Conservation (phyloP, 73 alveolate species). For the Blepharisma stoltei region DNA sequence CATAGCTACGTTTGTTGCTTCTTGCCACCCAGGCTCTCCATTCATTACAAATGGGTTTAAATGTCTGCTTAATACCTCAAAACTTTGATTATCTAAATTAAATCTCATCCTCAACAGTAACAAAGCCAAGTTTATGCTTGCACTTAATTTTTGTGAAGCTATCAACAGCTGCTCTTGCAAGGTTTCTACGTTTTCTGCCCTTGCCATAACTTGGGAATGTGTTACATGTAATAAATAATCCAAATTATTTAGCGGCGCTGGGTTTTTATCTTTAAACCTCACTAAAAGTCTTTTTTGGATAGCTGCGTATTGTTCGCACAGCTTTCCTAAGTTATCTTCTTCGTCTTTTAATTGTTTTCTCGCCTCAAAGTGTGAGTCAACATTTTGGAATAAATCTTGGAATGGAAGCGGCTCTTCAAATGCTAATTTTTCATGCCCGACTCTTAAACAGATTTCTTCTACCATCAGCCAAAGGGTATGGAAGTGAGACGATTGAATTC, state of each 20-base stretch:
- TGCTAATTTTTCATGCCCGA: constrained; percentile 7
- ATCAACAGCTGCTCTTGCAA: constrained; percentile 15
- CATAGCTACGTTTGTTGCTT: constrained; percentile 60
- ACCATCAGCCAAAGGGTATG: constrained; percentile 40
- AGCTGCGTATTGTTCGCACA: constrained; percentile 50
- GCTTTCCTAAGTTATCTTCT: constrained; percentile 46
- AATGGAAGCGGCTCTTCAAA: constrained; percentile 59
- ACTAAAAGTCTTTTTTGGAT: constrained; percentile 58
- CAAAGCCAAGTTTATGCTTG: constrained; percentile 40
- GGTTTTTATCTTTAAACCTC: constrained; percentile 69
- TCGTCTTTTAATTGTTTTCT: constrained; percentile 38
- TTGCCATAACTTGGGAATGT: constrained; percentile 35
- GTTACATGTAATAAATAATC: constrained; percentile 55
- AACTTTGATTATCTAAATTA: constrained; percentile 39
- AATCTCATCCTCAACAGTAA: constrained; percentile 46
- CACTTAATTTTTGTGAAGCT: constrained; percentile 36
- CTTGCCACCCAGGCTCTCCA: constrained; percentile 56
- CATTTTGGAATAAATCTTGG: constrained; percentile 52
- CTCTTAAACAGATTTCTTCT: constrained; percentile 34
- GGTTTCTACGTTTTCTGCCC: constrained; percentile 33
- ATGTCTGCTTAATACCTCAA: constrained; percentile 39
- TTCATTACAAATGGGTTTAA: constrained; percentile 39
- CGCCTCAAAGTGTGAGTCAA: constrained; percentile 53
- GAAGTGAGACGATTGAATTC: constrained; percentile 52
- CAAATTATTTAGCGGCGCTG: constrained; percentile 60